phyloP scores from a whole-genome alignment of 1,284 basidiomycete genomes.

The Malassezia pachydermatis region DNA sequence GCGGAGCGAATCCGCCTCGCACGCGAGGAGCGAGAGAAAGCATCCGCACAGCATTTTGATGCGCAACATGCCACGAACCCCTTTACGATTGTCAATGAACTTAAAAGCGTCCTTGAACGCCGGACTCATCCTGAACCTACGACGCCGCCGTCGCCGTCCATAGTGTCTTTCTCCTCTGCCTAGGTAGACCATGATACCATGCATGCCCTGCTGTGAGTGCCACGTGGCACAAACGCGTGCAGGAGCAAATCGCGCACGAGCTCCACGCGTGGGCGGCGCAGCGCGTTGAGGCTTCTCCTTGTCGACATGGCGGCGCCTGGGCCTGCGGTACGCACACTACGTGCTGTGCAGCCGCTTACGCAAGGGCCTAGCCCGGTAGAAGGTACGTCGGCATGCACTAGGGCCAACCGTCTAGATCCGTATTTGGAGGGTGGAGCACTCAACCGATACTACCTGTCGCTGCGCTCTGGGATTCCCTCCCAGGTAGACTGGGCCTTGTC shows the following conservation, averaged over 20 bases:
- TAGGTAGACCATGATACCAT: neutral
- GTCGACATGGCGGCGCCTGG: too few species aligned
- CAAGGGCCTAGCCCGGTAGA: too few species aligned
- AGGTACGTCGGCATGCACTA: neutral
- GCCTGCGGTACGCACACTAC: too few species aligned
- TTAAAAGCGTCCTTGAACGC: conserved; percentile 13
- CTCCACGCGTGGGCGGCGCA: too few species aligned
- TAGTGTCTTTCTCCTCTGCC: neutral
- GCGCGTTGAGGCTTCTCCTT: too few species aligned
- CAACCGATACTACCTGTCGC: conserved; percentile 38
- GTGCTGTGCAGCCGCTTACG: too few species aligned
- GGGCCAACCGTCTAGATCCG: neutral
- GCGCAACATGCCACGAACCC: too few species aligned
- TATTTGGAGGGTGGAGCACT: conserved; percentile 32
- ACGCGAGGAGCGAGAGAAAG: neutral
- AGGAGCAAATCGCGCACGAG: too few species aligned
- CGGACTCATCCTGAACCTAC: neutral
- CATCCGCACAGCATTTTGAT: too few species aligned
- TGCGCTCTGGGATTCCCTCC: conserved; percentile 36
- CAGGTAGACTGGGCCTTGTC: conserved; percentile 44
- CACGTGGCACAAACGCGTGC: conserved; percentile 10
- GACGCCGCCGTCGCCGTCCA: too few species aligned
- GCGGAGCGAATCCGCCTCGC: conserved; percentile 29
- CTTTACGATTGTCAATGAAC: conserved; percentile 15
- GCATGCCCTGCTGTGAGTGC: neutral